Evolutionary conservation across 176 grass and related monocot species (phyloP).

Genomic region (Juncus inflexus): DNA sequence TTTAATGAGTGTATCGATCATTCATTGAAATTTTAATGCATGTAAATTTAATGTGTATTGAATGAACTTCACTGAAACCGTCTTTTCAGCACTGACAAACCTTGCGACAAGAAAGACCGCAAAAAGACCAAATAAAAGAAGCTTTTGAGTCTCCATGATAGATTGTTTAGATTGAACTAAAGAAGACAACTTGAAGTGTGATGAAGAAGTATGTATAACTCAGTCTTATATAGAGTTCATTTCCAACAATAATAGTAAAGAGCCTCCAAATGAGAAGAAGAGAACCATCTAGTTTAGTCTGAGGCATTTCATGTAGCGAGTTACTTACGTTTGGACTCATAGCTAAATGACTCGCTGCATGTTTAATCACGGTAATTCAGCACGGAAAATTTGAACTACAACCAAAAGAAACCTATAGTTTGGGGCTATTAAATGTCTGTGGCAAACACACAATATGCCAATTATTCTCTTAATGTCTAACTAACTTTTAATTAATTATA

Average conservation of each 20-base stretch:
- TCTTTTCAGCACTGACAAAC: conserved; percentile 21
- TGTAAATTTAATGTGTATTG: too few species aligned
- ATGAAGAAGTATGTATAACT: conserved; percentile 1
- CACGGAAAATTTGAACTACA: not conserved
- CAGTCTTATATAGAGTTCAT: conserved; percentile 21
- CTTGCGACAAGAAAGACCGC: conserved; percentile 14
- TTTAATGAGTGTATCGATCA: too few species aligned
- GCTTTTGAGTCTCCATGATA: conserved; percentile 4
- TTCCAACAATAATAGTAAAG: conserved; percentile 15
- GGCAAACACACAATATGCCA: too few species aligned
- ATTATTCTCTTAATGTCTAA: too few species aligned
- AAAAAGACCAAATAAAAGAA: conserved; percentile 16
- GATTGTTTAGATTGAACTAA: not conserved
- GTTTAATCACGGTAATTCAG: not conserved
- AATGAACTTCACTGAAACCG: not conserved
- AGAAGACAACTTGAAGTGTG: not conserved
- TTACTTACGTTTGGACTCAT: too few species aligned
- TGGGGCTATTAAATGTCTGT: not conserved
- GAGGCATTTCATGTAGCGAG: not conserved
- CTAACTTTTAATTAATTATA: too few species aligned
- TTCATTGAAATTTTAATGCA: too few species aligned
- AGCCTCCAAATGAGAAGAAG: conserved; percentile 1
- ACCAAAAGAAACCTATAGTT: not conserved
- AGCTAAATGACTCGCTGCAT: not conserved
- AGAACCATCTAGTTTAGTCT: not conserved